A percentile compares a stretch with the other conserved stretches of the same genome.
Conservation (phyloP, 1,284 basidiomycete species). For the Tremellales sp. region DNA sequence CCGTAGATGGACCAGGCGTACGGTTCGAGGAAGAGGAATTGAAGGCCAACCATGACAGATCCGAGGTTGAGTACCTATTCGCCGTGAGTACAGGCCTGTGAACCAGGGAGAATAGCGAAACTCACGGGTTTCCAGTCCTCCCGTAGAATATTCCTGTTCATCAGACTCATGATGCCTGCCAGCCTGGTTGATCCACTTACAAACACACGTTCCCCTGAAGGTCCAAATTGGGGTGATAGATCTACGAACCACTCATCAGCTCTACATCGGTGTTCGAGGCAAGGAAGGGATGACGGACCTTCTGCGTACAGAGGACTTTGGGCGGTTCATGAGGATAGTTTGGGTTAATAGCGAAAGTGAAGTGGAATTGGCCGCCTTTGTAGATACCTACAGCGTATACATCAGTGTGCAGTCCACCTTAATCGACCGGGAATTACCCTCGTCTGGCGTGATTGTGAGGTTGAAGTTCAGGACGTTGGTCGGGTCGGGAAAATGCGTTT, state of each 20-base stretch:
- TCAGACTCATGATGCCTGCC: conserved; percentile 7
- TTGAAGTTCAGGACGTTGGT: conserved; percentile 92
- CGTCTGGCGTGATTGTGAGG: conserved; percentile 92
- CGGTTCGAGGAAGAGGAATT: conserved; percentile 97
- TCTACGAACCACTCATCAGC: conserved; percentile 53
- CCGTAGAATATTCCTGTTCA: conserved; percentile 76
- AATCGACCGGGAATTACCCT: conserved; percentile 57
- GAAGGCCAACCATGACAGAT: conserved; percentile 94
- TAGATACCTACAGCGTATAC: conserved; percentile 91
- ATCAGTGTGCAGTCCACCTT: conserved; percentile 1
- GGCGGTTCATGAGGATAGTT: conserved; percentile 99
- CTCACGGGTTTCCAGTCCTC: conserved; percentile 99
- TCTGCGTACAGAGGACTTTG: conserved; percentile 96
- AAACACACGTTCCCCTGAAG: conserved; percentile 94
- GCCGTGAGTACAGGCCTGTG: neutral
- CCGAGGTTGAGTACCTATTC: conserved; percentile 70
- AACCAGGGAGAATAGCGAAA: neutral
- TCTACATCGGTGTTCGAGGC: neutral
- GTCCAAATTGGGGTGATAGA: conserved; percentile 99
- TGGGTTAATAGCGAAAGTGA: conserved; percentile 92
- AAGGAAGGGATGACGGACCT: conserved; percentile 54
- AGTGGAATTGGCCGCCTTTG: conserved; percentile 86
- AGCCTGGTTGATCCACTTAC: conserved; percentile 18
- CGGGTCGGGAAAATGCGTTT: conserved; percentile 86
- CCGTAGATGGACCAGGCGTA: conserved; percentile 15